Conservation (phyloP, 2,329 filamentous ascomycete genomes). For the Ophiostoma ips region DNA sequence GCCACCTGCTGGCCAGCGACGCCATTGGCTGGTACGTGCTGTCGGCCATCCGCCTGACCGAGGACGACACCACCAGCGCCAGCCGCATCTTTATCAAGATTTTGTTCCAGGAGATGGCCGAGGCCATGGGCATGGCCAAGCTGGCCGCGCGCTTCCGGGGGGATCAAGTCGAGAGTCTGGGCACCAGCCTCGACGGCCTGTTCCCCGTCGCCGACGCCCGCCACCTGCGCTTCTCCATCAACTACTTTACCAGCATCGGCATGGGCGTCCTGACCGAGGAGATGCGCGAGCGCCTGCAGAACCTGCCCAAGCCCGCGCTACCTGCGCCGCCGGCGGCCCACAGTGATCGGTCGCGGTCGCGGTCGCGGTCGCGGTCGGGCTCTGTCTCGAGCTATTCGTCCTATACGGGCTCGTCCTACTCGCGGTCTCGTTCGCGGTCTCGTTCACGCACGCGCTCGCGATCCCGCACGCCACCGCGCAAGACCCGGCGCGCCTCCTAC, state of each 20-base stretch:
- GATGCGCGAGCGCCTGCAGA: constrained; percentile 83
- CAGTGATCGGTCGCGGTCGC: constrained; percentile 14
- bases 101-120: constrained; percentile 79
- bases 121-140: constrained; percentile 73
- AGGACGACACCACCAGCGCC: constrained; percentile 92
- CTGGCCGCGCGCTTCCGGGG: constrained; percentile 65
- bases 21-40: constrained; percentile 88
- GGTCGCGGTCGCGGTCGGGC: constrained; percentile 46
- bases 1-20: constrained; percentile 75
- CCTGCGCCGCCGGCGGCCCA: constrained; percentile 43
- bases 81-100: constrained; percentile 99
- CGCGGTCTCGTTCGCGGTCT: constrained; percentile 26
- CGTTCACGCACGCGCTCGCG: constrained; percentile 23
- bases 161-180: constrained; percentile 38
- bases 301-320: constrained; percentile 70
- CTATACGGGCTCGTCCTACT: constrained; percentile 50
- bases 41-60: constrained; percentile 74
- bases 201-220: constrained; percentile 83
- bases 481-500: constrained; percentile 3
- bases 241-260: constrained; percentile 96
- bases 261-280: constrained; percentile 91
- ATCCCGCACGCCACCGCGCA: not conserved
- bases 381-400: constrained; percentile 70
- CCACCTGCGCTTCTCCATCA: constrained; percentile 94
- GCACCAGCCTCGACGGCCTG: constrained; percentile 65